Percentiles rank a stretch among this genome's conserved stretches.
Evolutionary conservation across 306 rosid species (phyloP).

Genomic region (Medicago arabica): DNA sequence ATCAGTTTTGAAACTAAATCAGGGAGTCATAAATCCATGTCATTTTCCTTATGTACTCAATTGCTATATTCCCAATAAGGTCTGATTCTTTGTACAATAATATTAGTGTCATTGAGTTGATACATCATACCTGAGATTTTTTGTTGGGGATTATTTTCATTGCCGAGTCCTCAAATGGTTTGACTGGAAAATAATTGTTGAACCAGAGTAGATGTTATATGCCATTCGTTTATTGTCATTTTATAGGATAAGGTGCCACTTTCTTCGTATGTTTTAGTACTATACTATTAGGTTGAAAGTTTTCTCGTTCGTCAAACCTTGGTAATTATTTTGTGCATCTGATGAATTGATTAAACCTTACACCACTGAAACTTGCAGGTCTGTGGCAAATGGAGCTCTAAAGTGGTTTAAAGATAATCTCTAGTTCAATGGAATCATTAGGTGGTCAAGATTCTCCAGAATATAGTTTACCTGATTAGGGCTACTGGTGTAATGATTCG

Average conservation of each 20-base stretch:
- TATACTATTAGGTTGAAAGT: not conserved
- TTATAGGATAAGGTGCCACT: conserved; percentile 17
- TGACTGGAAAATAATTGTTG: conserved; percentile 18
- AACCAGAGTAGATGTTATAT: conserved; percentile 1
- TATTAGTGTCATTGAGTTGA: conserved; percentile 16
- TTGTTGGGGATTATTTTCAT: conserved; percentile 20
- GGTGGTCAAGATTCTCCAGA: conserved; percentile 36
- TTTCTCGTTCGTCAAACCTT: not conserved
- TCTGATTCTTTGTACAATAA: not conserved
- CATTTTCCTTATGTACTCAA: not conserved
- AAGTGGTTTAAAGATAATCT: conserved; percentile 96
- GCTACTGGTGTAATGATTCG: conserved; percentile 35
- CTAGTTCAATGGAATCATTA: conserved; percentile 45
- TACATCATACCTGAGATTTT: conserved; percentile 4
- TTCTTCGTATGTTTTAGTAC: conserved; percentile 16
- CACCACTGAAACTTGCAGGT: conserved; percentile 55
- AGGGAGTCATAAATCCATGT: conserved; percentile 6
- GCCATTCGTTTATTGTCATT: conserved; percentile 13
- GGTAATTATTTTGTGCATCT: conserved; percentile 21
- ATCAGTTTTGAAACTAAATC: not conserved
- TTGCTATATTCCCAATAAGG: conserved; percentile 14
- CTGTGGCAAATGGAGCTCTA: conserved; percentile 80
- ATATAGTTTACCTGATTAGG: conserved; percentile 31
- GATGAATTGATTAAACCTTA: conserved; percentile 27
- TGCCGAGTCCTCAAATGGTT: too few relatives aligned